Evolutionary conservation across 345 rosid species (phyloP).

Genomic region (Geranium brycei): DNA sequence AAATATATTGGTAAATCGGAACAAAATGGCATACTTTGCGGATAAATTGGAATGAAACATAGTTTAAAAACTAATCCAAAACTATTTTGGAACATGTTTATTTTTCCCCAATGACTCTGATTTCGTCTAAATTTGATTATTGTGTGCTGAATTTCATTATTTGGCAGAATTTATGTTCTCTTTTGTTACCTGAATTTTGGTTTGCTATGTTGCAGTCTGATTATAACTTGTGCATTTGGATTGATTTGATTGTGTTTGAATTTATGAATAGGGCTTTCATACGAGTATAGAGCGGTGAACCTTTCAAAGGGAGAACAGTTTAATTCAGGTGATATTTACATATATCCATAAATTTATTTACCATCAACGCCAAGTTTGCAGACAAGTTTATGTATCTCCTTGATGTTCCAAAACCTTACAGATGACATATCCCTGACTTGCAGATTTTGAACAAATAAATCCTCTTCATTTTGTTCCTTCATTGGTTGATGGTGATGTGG

Average conservation of each 20-base stretch:
- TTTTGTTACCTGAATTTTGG: too few relatives aligned
- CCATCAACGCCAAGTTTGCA: neutral
- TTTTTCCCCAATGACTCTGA: too few relatives aligned
- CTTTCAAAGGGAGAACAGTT: constrained; percentile 34
- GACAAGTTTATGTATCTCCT: neutral
- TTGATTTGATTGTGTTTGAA: neutral
- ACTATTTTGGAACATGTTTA: too few relatives aligned
- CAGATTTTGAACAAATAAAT: constrained; percentile 38
- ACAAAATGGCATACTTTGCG: too few relatives aligned
- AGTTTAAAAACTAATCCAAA: too few relatives aligned
- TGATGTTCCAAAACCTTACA: too few relatives aligned
- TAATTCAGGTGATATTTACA: constrained; percentile 20
- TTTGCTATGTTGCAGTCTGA: neutral
- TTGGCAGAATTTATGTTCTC: too few relatives aligned
- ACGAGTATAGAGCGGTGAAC: constrained; percentile 34
- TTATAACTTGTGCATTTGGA: neutral
- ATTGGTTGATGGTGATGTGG: constrained; percentile 37
- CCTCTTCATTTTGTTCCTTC: constrained; percentile 37
- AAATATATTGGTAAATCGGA: too few relatives aligned
- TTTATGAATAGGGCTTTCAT: constrained; percentile 24
- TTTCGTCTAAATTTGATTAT: too few relatives aligned
- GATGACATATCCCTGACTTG: constrained; percentile 3
- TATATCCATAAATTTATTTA: neutral
- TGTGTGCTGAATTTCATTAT: too few relatives aligned
- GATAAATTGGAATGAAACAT: too few relatives aligned